Percentiles rank a stretch among this genome's conserved stretches.
phyloP scores from a whole-genome alignment of 1,284 basidiomycete genomes.

The Ceratobasidium sp. region DNA sequence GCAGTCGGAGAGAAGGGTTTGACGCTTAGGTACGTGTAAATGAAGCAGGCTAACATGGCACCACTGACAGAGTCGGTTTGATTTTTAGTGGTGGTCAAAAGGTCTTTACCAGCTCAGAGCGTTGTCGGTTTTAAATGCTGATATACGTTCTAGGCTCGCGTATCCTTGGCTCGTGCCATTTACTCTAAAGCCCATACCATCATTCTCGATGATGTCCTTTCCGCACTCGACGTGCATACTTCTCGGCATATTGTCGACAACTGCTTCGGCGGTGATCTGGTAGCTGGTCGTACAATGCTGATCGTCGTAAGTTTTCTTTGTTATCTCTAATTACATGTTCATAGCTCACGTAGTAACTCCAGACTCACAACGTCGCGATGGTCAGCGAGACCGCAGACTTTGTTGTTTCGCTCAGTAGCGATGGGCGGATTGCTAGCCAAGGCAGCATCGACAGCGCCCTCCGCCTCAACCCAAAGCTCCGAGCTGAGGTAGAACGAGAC shows the following conservation, averaged over 20 bases:
- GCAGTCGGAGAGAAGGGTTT: constrained; percentile 70
- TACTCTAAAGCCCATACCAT: constrained; percentile 81
- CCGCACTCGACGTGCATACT: constrained; percentile 66
- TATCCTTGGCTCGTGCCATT: constrained; percentile 81
- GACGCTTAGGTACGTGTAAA: constrained; percentile 59
- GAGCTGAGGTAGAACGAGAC: constrained; percentile 47
- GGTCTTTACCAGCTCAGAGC: constrained; percentile 62
- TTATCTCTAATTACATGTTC: not conserved
- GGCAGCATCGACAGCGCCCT: constrained; percentile 62
- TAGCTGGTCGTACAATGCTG: constrained; percentile 74
- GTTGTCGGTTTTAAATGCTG: constrained; percentile 33
- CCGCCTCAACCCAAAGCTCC: constrained; percentile 50
- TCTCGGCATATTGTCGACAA: constrained; percentile 80
- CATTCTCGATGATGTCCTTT: constrained; percentile 60
- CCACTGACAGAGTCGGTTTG: constrained; percentile 44
- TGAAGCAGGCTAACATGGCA: constrained; percentile 40
- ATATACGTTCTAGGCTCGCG: constrained; percentile 70
- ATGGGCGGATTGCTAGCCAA: constrained; percentile 63
- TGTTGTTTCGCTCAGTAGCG: constrained; percentile 66
- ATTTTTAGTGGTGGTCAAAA: constrained; percentile 86
- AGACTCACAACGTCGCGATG: constrained; percentile 80
- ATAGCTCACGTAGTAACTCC: constrained; percentile 4
- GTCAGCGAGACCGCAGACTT: constrained; percentile 71
- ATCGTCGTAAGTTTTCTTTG: constrained; percentile 66
- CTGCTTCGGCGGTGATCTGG: constrained; percentile 74